phyloP scores from a whole-genome alignment of 208 protist genomes.

The Acanthamoeba triangularis region DNA sequence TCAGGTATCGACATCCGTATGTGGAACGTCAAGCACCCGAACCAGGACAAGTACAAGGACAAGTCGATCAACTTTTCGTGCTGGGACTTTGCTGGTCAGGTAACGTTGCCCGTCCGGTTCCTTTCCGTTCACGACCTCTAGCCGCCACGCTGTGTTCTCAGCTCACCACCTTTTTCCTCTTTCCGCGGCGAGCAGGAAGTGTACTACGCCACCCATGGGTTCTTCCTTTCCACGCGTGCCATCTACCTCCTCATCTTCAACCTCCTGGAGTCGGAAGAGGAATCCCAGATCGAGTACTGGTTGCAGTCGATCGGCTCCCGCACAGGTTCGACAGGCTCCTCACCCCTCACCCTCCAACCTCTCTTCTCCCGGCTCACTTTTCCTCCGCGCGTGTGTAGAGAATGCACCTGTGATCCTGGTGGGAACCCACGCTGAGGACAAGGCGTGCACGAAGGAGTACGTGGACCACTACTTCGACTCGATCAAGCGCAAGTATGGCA shows the following conservation, averaged over 20 bases:
- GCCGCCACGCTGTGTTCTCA: too few species aligned
- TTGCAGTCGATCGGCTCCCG: slow-evolving; percentile 62
- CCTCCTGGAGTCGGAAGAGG: slow-evolving; percentile 71
- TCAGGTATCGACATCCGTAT: slow-evolving; percentile 69
- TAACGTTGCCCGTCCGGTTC: background rate
- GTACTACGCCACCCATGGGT: slow-evolving; percentile 77
- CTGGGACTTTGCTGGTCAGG: slow-evolving; percentile 79
- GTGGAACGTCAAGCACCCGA: slow-evolving; percentile 76
- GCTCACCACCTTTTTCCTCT: background rate
- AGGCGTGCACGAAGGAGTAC: slow-evolving; percentile 72
- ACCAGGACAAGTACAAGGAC: slow-evolving; percentile 76
- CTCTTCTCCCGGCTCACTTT: background rate
- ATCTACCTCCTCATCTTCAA: slow-evolving; percentile 76
- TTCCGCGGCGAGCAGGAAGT: slow-evolving; percentile 39
- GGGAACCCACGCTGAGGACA: slow-evolving; percentile 76
- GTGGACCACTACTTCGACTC: slow-evolving; percentile 74
- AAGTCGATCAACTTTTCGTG: slow-evolving; percentile 72
- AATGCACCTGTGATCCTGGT: slow-evolving; percentile 70
- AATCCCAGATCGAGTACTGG: slow-evolving; percentile 76
- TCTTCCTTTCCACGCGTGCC: slow-evolving; percentile 72
- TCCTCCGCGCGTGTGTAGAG: background rate
- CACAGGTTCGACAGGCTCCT: background rate
- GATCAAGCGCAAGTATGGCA: slow-evolving; percentile 68
- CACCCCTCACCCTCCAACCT: background rate
- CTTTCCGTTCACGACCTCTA: background rate